Conservation (phyloP, 2,329 filamentous ascomycete genomes). For the Dothiorella sarmentorum region DNA sequence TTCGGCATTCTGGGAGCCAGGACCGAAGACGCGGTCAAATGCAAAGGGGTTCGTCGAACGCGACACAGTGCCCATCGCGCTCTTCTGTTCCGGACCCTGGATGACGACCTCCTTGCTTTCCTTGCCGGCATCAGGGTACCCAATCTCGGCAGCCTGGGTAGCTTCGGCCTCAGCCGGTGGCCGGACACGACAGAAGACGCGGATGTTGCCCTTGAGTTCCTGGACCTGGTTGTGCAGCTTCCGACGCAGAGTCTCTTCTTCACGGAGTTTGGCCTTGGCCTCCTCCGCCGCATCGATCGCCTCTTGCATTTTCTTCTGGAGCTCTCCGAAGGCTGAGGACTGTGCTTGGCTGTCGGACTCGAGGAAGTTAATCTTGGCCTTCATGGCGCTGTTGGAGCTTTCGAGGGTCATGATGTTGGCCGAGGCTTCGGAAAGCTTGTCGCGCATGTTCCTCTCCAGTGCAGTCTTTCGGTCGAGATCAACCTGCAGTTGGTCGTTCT, state of each 20-base stretch:
- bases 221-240: constrained; percentile 97
- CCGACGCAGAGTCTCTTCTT: constrained; percentile 84
- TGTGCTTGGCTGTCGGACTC: constrained; percentile 88
- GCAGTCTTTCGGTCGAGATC: constrained; percentile 57
- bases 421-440: constrained; percentile 45
- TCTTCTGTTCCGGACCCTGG: constrained; percentile 78
- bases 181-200: constrained; percentile 94
- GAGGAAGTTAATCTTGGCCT: constrained; percentile 81
- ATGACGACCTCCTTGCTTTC: constrained; percentile 86
- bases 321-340: constrained; percentile 76
- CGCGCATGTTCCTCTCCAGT: constrained; percentile 56
- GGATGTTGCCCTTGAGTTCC: constrained; percentile 96
- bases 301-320: constrained; percentile 76
- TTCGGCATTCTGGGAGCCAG: constrained; percentile 71
- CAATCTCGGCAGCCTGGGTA: constrained; percentile 67
- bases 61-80: constrained; percentile 70
- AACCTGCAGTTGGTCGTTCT: constrained; percentile 47
- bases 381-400: constrained; percentile 69
- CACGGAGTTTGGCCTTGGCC: constrained; percentile 77
- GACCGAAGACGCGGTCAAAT: constrained; percentile 90
- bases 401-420: constrained; percentile 58
- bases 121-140: constrained; percentile 73
- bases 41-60: constrained; percentile 81
- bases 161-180: constrained; percentile 62
- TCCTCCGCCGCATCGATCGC: constrained; percentile 67